Evolutionary conservation across 2,329 filamentous ascomycete species (phyloP).

Genomic region (Cladobotryum protrusum): DNA sequence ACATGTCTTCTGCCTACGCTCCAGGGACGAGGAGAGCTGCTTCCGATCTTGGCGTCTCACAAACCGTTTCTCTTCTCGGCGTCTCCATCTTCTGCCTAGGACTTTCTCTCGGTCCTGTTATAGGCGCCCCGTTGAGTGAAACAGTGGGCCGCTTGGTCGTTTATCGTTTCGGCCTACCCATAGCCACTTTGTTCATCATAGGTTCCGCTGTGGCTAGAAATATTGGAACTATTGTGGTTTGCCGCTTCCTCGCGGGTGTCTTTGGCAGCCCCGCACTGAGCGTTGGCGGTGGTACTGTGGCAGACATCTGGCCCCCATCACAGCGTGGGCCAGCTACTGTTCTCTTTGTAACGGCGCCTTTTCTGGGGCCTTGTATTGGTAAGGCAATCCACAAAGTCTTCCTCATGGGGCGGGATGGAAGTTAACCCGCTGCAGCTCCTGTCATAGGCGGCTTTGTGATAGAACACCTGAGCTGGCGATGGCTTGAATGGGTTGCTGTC

Average conservation of each 20-base stretch:
- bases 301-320: conserved; percentile 38
- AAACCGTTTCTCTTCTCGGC: conserved; percentile 11
- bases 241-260: conserved; percentile 62
- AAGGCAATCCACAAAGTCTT: not conserved
- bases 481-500: conserved; percentile 18
- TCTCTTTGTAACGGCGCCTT: conserved; percentile 12
- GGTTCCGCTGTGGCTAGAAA: conserved; percentile 56
- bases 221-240: conserved; percentile 63
- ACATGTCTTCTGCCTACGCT: conserved; percentile 10
- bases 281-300: conserved; percentile 68
- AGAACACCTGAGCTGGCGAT: conserved; percentile 14
- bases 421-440: conserved; percentile 5
- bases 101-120: conserved; percentile 70
- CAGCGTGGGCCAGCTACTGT: conserved; percentile 6
- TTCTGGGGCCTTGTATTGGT: conserved; percentile 14
- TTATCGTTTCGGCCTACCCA: conserved; percentile 60
- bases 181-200: conserved; percentile 61
- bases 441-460: conserved; percentile 13
- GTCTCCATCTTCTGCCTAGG: conserved; percentile 66
- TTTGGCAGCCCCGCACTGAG: conserved; percentile 68
- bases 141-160: conserved; percentile 59
- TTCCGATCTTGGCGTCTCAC: conserved; percentile 13
- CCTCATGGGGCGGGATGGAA: not conserved
- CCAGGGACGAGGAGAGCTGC: conserved; percentile 4
- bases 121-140: conserved; percentile 73